Evolutionary conservation across 306 rosid genomes (phyloP).

Genomic region (Prunus dulcis): DNA sequence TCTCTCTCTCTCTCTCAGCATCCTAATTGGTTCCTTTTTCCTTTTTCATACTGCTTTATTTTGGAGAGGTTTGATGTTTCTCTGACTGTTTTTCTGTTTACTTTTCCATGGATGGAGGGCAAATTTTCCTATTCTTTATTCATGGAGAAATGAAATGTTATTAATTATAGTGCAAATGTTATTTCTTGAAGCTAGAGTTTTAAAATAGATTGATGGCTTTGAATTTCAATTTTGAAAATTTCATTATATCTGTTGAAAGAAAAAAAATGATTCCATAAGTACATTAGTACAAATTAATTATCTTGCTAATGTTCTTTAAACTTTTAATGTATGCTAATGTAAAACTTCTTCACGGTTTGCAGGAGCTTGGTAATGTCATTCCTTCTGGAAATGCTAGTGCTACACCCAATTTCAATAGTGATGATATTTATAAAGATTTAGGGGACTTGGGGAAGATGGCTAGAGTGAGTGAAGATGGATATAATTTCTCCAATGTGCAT

Average conservation of each 20-base stretch:
- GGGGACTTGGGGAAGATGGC: conserved; percentile 27
- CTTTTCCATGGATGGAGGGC: too few relatives aligned
- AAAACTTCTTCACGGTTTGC: conserved; percentile 13
- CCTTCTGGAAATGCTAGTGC: conserved; percentile 15
- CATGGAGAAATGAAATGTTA: background rate
- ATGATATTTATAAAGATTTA: conserved; percentile 27
- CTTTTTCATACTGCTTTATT: too few relatives aligned
- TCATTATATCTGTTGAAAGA: background rate
- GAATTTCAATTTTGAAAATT: background rate
- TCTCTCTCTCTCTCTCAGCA: too few relatives aligned
- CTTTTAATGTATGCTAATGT: background rate
- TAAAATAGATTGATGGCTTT: background rate
- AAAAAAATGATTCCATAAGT: background rate
- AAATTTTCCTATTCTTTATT: too few relatives aligned
- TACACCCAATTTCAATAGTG: background rate
- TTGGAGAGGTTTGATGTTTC: too few relatives aligned
- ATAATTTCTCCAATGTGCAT: conserved; percentile 11
- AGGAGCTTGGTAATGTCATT: conserved; percentile 11
- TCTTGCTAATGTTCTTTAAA: background rate
- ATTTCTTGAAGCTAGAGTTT: background rate
- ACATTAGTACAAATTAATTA: background rate
- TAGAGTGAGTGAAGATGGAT: conserved; percentile 8
- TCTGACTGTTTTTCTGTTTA: too few relatives aligned
- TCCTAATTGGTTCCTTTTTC: too few relatives aligned
- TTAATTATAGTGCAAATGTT: background rate